Evolutionary conservation across 1,139 yeast species (phyloP).

Genomic region (Lodderomyces orthopsilosis): DNA sequence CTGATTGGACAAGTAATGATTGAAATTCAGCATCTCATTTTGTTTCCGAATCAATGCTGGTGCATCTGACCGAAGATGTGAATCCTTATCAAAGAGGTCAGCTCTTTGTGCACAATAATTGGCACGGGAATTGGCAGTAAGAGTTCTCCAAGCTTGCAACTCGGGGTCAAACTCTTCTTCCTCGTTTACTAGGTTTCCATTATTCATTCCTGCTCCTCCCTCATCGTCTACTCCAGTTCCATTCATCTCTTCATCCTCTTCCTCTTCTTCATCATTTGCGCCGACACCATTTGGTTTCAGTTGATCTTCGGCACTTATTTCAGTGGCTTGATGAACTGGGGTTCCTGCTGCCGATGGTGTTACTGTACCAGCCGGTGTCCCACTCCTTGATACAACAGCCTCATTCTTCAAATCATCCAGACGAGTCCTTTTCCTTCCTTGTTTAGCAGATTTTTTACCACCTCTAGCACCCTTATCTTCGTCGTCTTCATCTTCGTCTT

Average conservation of each 20-base stretch:
- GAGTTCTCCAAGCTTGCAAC: constrained; percentile 73
- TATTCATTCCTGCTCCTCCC: constrained; percentile 21
- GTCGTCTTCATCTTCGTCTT: constrained; percentile 37
- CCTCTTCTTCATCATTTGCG: constrained; percentile 5
- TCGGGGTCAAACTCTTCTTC: constrained; percentile 65
- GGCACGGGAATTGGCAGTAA: constrained; percentile 78
- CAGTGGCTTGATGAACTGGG: neutral
- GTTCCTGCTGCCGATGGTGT: constrained; percentile 10
- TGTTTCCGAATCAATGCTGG: constrained; percentile 66
- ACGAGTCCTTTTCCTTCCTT: constrained; percentile 43
- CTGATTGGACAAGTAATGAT: constrained; percentile 44
- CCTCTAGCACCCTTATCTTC: constrained; percentile 33
- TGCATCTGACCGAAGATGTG: constrained; percentile 59
- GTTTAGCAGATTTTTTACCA: constrained; percentile 38
- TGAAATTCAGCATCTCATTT: constrained; percentile 56
- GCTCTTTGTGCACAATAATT: constrained; percentile 70
- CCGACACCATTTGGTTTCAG: neutral
- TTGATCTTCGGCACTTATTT: neutral
- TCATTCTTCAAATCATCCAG: constrained; percentile 35
- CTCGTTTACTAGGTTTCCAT: constrained; percentile 30
- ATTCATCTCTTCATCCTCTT: constrained; percentile 5
- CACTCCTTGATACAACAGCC: constrained; percentile 6
- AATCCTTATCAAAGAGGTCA: constrained; percentile 56
- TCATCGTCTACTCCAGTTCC: constrained; percentile 19
- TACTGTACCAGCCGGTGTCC: constrained; percentile 8